Percentiles rank a stretch among this genome's conserved stretches.
phyloP scores from a whole-genome alignment of 2,329 filamentous ascomycete genomes.

The Chrysoporthe austroafricana region DNA sequence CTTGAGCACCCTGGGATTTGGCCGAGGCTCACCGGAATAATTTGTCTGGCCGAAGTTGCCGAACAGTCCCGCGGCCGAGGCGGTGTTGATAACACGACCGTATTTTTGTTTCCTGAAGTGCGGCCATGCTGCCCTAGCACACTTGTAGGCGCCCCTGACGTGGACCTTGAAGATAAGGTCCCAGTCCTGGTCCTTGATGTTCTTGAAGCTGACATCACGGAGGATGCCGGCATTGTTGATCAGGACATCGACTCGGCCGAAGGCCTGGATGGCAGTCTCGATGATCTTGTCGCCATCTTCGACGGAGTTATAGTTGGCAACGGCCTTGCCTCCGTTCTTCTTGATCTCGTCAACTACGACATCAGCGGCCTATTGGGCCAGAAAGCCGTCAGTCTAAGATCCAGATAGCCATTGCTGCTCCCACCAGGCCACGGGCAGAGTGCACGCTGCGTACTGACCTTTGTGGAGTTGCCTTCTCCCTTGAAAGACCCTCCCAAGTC shows the following conservation, averaged over 20 bases:
- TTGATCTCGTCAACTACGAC: constrained; percentile 83
- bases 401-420: neutral
- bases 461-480: constrained; percentile 84
- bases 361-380: constrained; percentile 69
- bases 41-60: constrained; percentile 96
- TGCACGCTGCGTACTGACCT: constrained; percentile 57
- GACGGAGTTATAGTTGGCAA: constrained; percentile 96
- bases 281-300: constrained; percentile 94
- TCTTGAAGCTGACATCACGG: constrained; percentile 96
- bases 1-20: neutral
- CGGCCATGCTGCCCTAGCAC: constrained; percentile 90
- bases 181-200: constrained; percentile 97
- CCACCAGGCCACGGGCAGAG: neutral
- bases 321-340: constrained; percentile 88
- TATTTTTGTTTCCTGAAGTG: constrained; percentile 99
- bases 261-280: constrained; percentile 79
- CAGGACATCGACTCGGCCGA: constrained; percentile 88
- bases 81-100: constrained; percentile 93
- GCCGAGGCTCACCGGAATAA: constrained; percentile 69
- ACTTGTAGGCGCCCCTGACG: constrained; percentile 93
- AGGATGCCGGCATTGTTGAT: constrained; percentile 98
- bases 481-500: constrained; percentile 93
- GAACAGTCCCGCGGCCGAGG: constrained; percentile 93
- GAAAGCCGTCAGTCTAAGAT: neutral
- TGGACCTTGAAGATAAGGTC: constrained; percentile 93